A percentile compares a stretch with the other conserved stretches of the same genome.
Evolutionary conservation across 768 basidiomycete genomes (phyloP).

Genomic region (Hygrophorus pudorinus): DNA sequence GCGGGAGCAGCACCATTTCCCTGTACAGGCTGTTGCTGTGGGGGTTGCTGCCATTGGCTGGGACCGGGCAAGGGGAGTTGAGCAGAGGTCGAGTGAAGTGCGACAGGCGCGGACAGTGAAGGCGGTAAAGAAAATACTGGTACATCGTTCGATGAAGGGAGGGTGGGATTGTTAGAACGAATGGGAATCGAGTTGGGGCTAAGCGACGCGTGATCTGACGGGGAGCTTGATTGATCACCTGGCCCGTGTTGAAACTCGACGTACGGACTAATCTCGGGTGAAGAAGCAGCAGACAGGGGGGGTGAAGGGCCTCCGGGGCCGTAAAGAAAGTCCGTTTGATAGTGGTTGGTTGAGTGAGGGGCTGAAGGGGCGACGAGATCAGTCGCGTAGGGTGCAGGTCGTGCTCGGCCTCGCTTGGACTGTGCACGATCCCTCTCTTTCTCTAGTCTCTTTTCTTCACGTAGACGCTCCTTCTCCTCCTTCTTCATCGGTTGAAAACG

Average conservation of each 20-base stretch:
- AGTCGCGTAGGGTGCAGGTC: conserved; percentile 7
- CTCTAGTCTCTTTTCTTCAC: conserved; percentile 29
- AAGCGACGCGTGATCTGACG: conserved; percentile 8
- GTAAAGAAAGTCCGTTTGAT: conserved; percentile 19
- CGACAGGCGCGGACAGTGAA: background rate
- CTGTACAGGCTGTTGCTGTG: background rate
- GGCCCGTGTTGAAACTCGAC: conserved; percentile 6
- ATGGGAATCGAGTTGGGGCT: conserved; percentile 4
- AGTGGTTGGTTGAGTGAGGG: conserved; percentile 8
- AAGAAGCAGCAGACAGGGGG: conserved; percentile 40
- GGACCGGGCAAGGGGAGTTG: background rate
- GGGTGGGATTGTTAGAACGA: background rate
- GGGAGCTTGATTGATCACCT: conserved; percentile 9
- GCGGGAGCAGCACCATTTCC: background rate
- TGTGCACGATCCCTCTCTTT: conserved; percentile 25
- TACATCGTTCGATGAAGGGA: background rate
- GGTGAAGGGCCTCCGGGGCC: conserved; percentile 40
- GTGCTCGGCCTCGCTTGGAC: conserved; percentile 12
- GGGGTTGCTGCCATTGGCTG: conserved; percentile 1
- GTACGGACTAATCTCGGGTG: conserved; percentile 26
- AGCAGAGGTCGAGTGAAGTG: background rate
- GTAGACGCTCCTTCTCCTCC: conserved; percentile 34
- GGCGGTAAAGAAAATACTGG: background rate
- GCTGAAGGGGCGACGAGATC: conserved; percentile 11
- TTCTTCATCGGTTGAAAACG: conserved; percentile 47